phyloP scores from a whole-genome alignment of 768 basidiomycete genomes.

The Sarcodon sp. region DNA sequence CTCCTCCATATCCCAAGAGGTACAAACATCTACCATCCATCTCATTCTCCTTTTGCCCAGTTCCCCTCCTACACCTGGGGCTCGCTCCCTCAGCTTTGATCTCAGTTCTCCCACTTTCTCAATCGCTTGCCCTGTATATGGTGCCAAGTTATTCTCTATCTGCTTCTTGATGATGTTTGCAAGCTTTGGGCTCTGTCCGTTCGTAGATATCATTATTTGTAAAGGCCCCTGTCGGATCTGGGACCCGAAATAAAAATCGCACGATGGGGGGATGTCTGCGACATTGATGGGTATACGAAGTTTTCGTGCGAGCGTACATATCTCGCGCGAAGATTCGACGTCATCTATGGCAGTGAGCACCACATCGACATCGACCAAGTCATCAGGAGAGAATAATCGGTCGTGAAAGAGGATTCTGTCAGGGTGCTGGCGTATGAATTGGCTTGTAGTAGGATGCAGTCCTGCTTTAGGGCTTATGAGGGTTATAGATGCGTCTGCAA shows the following conservation, averaged over 20 bases:
- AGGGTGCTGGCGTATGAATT: constrained; percentile 33
- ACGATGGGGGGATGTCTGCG: constrained; percentile 89
- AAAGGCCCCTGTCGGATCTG: constrained; percentile 84
- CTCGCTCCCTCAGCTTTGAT: constrained; percentile 58
- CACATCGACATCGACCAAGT: constrained; percentile 66
- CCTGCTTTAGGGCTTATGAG: constrained; percentile 62
- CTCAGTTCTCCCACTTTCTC: constrained; percentile 69
- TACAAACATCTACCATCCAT: constrained; percentile 86
- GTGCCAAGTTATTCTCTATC: constrained; percentile 59
- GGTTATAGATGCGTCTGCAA: constrained; percentile 65
- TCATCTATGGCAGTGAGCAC: constrained; percentile 92
- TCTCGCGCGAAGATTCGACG: constrained; percentile 53
- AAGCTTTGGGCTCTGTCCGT: constrained; percentile 85
- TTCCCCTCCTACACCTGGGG: constrained; percentile 72
- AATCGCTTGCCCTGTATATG: constrained; percentile 65
- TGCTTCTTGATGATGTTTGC: constrained; percentile 69
- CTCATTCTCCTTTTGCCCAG: constrained; percentile 74
- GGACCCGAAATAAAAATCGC: constrained; percentile 98
- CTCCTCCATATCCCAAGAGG: constrained; percentile 75
- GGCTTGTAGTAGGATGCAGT: constrained; percentile 46
- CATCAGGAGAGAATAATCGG: constrained; percentile 51
- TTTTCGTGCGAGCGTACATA: constrained; percentile 56
- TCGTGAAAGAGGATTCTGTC: constrained; percentile 58
- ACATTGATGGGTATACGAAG: constrained; percentile 82
- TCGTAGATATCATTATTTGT: constrained; percentile 93